Conservation (phyloP, 2,329 filamentous ascomycete genomes). For the Clonostachys rosea region DNA sequence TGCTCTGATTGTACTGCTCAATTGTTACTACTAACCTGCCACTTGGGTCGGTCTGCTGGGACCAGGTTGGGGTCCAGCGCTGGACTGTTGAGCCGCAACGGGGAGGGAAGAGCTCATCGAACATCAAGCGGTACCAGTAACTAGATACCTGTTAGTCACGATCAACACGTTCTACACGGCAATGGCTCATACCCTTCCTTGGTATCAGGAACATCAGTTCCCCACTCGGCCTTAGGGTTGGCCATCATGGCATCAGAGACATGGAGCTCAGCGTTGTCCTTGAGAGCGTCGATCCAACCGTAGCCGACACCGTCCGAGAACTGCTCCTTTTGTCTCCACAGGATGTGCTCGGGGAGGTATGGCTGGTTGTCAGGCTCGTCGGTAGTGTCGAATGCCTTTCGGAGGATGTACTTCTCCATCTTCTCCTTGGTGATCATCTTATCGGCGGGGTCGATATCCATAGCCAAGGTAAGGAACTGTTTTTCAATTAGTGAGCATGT, state of each 20-base stretch:
- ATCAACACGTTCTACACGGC: background rate
- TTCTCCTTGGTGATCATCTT: constrained; percentile 91
- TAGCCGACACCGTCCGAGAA: constrained; percentile 98
- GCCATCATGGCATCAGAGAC: constrained; percentile 98
- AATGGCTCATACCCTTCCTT: constrained; percentile 82
- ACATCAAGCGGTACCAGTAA: constrained; percentile 98
- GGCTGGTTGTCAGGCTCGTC: constrained; percentile 77
- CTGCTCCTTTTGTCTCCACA: constrained; percentile 99
- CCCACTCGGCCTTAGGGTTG: constrained; percentile 97
- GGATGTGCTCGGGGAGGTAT: constrained; percentile 93
- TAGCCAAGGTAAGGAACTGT: constrained; percentile 82
- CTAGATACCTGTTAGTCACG: constrained; percentile 26
- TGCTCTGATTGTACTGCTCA: constrained; percentile 7
- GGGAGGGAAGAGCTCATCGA: constrained; percentile 95
- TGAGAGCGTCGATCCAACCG: constrained; percentile 96
- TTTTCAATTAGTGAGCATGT: constrained; percentile 9
- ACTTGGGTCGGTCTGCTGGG: constrained; percentile 90
- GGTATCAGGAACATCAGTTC: constrained; percentile 83
- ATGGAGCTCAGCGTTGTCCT: constrained; percentile 85
- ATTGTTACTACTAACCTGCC: constrained; percentile 62
- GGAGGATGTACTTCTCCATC: constrained; percentile 97
- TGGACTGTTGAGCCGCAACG: constrained; percentile 89
- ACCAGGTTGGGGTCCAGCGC: constrained; percentile 98
- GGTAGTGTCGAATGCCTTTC: constrained; percentile 93
- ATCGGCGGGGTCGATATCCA: constrained; percentile 91